Base-by-base conservation (phyloP, 1,139 yeast species). In the Kurtzmaniella natalensis region DNA sequence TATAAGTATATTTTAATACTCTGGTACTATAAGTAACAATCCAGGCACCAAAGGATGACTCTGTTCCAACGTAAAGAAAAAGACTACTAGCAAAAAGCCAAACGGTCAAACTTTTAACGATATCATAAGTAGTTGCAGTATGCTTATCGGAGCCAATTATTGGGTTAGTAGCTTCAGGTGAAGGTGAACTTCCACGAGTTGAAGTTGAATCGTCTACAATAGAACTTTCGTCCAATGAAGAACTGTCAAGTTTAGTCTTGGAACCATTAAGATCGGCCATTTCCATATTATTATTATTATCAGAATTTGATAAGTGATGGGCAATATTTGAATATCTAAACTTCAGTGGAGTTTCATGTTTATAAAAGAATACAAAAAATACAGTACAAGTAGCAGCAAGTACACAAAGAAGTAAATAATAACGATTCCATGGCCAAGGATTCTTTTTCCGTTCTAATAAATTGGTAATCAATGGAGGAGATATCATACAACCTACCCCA, bases 41-140 rank as follows among this genome's bases (percentile, higher is more conserved):
- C 88, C 88, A 82, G 2, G 81, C 64, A 0, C 86, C 88, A 40
- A 81, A 74, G 3, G 82, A 70, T n/a, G 74, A 71, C 50, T 81
- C 88, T 5, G 77, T 76, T 2, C 92, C 89, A 21, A 80, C 70
- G 45, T 81, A 81, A 7, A 76, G 48, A 50, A 81, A 80, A 29
- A 81, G 52, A 33, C 70, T 64, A 0, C 61, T 22, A 1, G 86
- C 62, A 44, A 76, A 71, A 13, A 68, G 47, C 54, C 73, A 56
- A 7, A 79, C 70, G 16, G 69, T 51, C 6, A 51, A 59, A 4
- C 50, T 32, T 18, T 24, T 31, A 13, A 31, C 14, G 10, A 41
- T 45, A 5, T 43, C 28, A 11, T 11, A 3, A 3, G 29, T 26
- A 4, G 29, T 26, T 7, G 29, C 29, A 6, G 29, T 26, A 5